Evolutionary conservation across 805 yeast genomes (phyloP).

Genomic region (Grigorovia humatica): DNA sequence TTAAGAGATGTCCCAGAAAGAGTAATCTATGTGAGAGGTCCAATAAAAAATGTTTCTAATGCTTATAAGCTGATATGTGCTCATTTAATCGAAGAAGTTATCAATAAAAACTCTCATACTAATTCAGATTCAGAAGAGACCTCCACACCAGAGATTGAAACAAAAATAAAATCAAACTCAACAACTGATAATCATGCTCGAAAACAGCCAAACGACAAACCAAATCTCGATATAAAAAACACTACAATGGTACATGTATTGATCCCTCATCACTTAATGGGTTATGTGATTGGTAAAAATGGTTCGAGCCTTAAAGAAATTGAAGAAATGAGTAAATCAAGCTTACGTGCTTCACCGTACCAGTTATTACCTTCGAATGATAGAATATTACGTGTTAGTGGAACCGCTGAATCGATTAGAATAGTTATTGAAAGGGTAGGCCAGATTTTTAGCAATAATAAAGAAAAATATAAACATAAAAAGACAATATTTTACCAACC

Average conservation of each 20-base stretch:
- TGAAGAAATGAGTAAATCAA: slow-evolving; percentile 73
- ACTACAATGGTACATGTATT: slow-evolving; percentile 50
- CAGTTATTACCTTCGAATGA: slow-evolving; percentile 71
- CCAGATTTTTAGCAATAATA: slow-evolving; percentile 54
- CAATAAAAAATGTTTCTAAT: slow-evolving; percentile 68
- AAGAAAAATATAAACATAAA: slow-evolving; percentile 39
- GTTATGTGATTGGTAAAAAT: slow-evolving; percentile 68
- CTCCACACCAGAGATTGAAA: neutral
- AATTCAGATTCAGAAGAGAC: neutral
- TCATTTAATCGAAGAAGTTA: slow-evolving; percentile 31
- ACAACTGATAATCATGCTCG: neutral
- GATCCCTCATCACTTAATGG: slow-evolving; percentile 72
- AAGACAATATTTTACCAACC: slow-evolving; percentile 26
- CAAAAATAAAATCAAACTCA: neutral
- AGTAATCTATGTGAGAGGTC: slow-evolving; percentile 62
- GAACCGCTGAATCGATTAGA: slow-evolving; percentile 81
- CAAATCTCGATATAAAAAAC: neutral
- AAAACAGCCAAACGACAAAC: neutral
- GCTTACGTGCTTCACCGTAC: slow-evolving; percentile 60
- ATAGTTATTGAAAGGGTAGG: slow-evolving; percentile 70
- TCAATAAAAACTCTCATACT: neutral
- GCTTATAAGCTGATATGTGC: slow-evolving; percentile 70
- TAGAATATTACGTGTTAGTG: slow-evolving; percentile 55
- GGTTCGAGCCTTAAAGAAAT: slow-evolving; percentile 70
- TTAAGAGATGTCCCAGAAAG: slow-evolving; percentile 63